Evolutionary conservation across 768 basidiomycete genomes (phyloP).

Genomic region (Naganishia onofrii): DNA sequence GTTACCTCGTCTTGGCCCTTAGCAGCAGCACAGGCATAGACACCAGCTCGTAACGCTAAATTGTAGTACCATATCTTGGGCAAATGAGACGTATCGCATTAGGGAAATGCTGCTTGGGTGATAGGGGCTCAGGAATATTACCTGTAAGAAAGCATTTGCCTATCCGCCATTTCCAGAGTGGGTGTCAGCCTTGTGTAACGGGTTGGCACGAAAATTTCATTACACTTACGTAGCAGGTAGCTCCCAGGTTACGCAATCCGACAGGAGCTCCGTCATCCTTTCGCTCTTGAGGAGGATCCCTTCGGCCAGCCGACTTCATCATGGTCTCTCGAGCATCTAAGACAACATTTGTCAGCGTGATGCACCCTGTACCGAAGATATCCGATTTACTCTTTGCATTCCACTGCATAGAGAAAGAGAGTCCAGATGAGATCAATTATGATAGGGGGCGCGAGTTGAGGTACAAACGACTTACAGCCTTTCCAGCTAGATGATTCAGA

Average conservation of each 20-base stretch:
- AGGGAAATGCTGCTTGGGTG: background rate
- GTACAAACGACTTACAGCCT: constrained; percentile 62
- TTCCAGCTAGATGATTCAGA: constrained; percentile 81
- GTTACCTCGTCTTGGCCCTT: constrained; percentile 75
- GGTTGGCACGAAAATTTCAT: background rate
- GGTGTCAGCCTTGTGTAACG: background rate
- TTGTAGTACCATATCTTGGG: constrained; percentile 87
- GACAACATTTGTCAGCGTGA: background rate
- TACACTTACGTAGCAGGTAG: constrained; percentile 72
- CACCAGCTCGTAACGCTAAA: constrained; percentile 71
- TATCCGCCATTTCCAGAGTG: constrained; percentile 6
- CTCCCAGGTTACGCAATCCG: constrained; percentile 71
- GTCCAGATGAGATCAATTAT: background rate
- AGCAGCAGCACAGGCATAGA: constrained; percentile 67
- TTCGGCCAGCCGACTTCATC: background rate
- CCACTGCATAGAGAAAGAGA: constrained; percentile 1
- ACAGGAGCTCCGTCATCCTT: constrained; percentile 6
- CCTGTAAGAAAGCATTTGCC: constrained; percentile 91
- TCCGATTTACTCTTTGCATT: background rate
- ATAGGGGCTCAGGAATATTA: constrained; percentile 37
- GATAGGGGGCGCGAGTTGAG: no score
- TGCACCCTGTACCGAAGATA: background rate
- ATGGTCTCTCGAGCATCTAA: constrained; percentile 5
- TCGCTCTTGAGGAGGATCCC: constrained; percentile 7
- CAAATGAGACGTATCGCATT: background rate